A percentile compares a stretch with the other conserved stretches of the same genome.
Evolutionary conservation across 169 alveolate genomes (phyloP).

Genomic region (Babesia caballi): DNA sequence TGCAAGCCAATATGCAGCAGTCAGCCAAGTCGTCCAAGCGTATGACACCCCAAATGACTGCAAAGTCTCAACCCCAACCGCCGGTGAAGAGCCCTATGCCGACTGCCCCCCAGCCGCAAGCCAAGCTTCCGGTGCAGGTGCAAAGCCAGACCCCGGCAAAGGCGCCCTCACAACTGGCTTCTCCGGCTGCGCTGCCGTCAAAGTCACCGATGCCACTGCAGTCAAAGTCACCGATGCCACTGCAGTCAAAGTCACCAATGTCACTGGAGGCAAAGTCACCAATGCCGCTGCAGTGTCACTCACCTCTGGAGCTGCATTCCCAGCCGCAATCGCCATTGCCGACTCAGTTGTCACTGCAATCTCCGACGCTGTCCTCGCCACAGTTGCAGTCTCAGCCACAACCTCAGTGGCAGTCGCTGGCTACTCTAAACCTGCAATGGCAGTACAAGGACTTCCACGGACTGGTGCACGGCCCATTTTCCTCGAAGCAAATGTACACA

Average conservation of each 20-base stretch:
- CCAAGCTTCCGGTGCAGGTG: neutral
- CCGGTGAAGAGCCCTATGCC: neutral
- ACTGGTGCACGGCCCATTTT: conserved; percentile 74
- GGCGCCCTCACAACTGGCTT: too few species aligned
- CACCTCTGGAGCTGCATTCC: neutral
- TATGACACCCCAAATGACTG: neutral
- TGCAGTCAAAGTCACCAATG: too few species aligned
- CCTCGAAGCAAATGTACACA: conserved; percentile 74
- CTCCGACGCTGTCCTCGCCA: neutral
- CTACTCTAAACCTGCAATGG: conserved; percentile 60
- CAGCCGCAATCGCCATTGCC: neutral
- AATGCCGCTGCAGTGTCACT: neutral
- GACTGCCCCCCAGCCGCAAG: neutral
- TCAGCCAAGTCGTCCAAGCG: neutral
- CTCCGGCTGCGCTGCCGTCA: too few species aligned
- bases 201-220: too few species aligned
- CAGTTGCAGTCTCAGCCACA: neutral
- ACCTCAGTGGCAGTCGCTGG: neutral
- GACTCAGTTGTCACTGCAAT: neutral
- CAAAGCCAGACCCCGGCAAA: neutral
- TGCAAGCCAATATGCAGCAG: neutral
- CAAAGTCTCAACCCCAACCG: neutral
- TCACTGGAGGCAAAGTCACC: neutral
- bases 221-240: neutral
- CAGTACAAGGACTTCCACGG: conserved; percentile 79